Base-by-base conservation (phyloP, 352 stramenopile genomes). In the Pythium volutum region DNA sequence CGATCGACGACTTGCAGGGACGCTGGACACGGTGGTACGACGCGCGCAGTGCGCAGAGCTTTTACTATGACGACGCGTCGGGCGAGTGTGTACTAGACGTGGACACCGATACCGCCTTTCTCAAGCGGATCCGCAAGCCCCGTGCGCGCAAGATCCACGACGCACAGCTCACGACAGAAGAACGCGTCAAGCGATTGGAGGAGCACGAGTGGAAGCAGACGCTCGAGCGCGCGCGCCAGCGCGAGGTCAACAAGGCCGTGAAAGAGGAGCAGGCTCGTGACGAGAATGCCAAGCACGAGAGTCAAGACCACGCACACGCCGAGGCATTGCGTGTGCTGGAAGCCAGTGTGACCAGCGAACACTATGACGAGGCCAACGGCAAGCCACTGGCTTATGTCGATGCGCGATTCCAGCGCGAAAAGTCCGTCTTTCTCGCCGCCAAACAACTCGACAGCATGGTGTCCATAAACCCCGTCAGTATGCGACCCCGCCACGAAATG, bases 1-100 rank as follows among this genome's bases (percentile, higher is more conserved):
- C 71, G 48, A 86, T 91, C n/a, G 79, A 91, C 46, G 67, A 77
- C n/a, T 33, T 64, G 2, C 15, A 36, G 2, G 33, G 64, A 6
- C 76, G 69, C 2, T 93, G 84, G 81, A 59, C 67, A 59, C 77
- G 76, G 3, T 91, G 77, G 36, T 88, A 88, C 55, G 81, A 91
- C 45, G 62, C 66, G 2, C 57, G 64, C 2, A 87, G 69, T 1
- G 71, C 77, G 25, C 75, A 84, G 41, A 83, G 69, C 3, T 93
- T 87, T 49, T 89, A 86, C 61, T 88, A 74, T 50, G 78, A 93
- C 58, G 74, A 83, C 20, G 69, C 70, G 16, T 81, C 74, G 0
- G 84, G 84, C 31, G 81, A 88, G 15, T 88, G 78, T 20, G 76
- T 90, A 3, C 71, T 90, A 26, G 77, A 90, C 23, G 76, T 77